Evolutionary conservation across 1,284 basidiomycete species (phyloP).

Genomic region (Leccinum huronense): DNA sequence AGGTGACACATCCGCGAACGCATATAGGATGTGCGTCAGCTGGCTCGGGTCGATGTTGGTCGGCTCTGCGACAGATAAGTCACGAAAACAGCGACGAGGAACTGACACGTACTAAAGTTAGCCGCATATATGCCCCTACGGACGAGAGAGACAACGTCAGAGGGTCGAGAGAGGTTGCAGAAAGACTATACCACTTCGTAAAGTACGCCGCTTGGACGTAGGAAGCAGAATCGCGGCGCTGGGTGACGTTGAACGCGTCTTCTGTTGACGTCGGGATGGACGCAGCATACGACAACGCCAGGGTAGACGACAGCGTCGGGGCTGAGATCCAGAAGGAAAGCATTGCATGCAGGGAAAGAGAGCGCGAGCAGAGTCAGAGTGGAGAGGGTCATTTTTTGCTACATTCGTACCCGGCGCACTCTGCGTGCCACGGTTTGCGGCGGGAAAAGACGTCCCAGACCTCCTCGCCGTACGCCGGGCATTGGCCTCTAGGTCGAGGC

Average conservation of each 20-base stretch:
- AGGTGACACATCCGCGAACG: constrained; percentile 79
- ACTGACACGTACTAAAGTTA: constrained; percentile 60
- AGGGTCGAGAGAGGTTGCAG: not conserved
- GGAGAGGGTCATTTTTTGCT: constrained; percentile 44
- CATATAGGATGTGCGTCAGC: constrained; percentile 79
- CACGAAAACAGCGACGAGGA: not conserved
- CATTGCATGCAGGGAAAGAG: constrained; percentile 8
- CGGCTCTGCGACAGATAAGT: constrained; percentile 48
- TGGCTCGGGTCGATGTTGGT: constrained; percentile 54
- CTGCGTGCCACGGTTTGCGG: constrained; percentile 83
- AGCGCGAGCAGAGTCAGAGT: not conserved
- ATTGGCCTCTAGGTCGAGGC: constrained; percentile 75
- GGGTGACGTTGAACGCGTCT: constrained; percentile 27
- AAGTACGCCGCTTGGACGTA: constrained; percentile 66
- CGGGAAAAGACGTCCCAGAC: constrained; percentile 81
- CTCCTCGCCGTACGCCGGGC: constrained; percentile 85
- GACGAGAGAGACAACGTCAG: constrained; percentile 10
- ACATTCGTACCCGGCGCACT: constrained; percentile 84
- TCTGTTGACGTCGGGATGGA: constrained; percentile 10
- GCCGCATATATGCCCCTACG: constrained; percentile 78
- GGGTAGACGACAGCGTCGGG: constrained; percentile 14
- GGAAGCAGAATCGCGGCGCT: constrained; percentile 47
- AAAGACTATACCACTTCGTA: constrained; percentile 53
- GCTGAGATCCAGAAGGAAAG: constrained; percentile 7
- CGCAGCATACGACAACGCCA: constrained; percentile 15